Percentiles rank a stretch among this genome's conserved stretches.
phyloP scores from a whole-genome alignment of 2,329 filamentous ascomycete species.

The Clonostachys solani region DNA sequence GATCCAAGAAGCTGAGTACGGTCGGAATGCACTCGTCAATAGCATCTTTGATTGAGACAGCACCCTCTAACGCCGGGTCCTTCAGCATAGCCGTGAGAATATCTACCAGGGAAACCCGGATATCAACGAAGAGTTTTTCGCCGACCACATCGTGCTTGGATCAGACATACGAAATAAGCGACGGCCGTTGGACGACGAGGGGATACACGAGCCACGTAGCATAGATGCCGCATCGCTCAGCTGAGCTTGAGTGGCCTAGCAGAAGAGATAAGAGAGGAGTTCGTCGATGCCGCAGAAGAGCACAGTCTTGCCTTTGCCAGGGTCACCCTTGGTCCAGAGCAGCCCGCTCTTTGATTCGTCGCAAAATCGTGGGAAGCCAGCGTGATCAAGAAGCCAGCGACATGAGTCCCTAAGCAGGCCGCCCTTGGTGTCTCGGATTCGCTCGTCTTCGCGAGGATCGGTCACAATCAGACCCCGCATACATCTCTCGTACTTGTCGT shows the following conservation, averaged over 20 bases:
- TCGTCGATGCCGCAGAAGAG: conserved; percentile 25
- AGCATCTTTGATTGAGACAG: conserved; percentile 36
- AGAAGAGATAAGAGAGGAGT: conserved; percentile 31
- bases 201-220: conserved; percentile 38
- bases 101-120: conserved; percentile 23
- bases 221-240: conserved; percentile 33
- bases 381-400: conserved; percentile 24
- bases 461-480: conserved; percentile 15
- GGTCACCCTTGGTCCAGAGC: conserved; percentile 30
- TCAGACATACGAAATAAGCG: conserved; percentile 3
- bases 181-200: conserved; percentile 18
- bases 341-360: conserved; percentile 5
- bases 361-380: conserved; percentile 8
- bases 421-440: conserved; percentile 27
- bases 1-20: conserved; percentile 24
- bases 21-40: conserved; percentile 35
- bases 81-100: conserved; percentile 33
- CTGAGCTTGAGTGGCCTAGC: conserved; percentile 27
- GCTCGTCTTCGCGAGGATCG: conserved; percentile 25
- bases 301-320: conserved; percentile 40
- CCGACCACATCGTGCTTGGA: conserved; percentile 1
- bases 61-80: conserved; percentile 17
- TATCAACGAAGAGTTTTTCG: conserved; percentile 10
- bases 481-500: conserved; percentile 11
- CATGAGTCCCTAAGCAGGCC: conserved; percentile 22